Conservation (phyloP, 2,329 filamentous ascomycete species). For the Peltaster fructicola region DNA sequence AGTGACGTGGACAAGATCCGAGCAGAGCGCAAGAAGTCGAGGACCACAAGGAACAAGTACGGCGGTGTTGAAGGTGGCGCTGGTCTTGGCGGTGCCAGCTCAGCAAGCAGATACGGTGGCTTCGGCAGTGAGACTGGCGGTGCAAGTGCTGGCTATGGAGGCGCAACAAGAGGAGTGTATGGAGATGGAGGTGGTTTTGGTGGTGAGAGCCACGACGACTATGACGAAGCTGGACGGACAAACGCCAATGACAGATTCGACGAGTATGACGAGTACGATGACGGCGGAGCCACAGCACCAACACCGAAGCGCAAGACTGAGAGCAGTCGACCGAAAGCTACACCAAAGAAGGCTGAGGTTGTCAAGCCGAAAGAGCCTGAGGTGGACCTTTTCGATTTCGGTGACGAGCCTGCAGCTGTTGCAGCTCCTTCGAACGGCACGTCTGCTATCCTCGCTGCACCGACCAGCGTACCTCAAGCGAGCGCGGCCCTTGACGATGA, state of each 20-base stretch:
- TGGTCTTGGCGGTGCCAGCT: conserved; percentile 38
- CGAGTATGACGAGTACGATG: conserved; percentile 93
- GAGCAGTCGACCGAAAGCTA: conserved; percentile 16
- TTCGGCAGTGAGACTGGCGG: conserved; percentile 63
- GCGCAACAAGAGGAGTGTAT: conserved; percentile 61
- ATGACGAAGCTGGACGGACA: conserved; percentile 46
- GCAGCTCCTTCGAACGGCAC: conserved; percentile 28
- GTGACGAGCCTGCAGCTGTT: conserved; percentile 42
- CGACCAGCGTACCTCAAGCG: conserved; percentile 5
- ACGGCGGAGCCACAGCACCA: conserved; percentile 39
- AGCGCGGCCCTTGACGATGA: conserved; percentile 52
- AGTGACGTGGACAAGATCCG: conserved; percentile 77
- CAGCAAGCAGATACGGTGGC: conserved; percentile 58
- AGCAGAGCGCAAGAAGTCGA: conserved; percentile 66
- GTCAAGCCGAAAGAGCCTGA: conserved; percentile 77
- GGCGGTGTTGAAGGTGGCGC: conserved; percentile 77
- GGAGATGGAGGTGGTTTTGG: conserved; percentile 93
- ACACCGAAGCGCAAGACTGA: conserved; percentile 35
- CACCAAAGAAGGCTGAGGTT: conserved; percentile 47
- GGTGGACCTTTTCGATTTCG: conserved; percentile 78
- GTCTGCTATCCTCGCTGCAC: conserved; percentile 10
- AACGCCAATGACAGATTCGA: conserved; percentile 57
- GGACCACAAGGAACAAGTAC: conserved; percentile 83
- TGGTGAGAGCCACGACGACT: conserved; percentile 44
- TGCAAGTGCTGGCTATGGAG: conserved; percentile 34